A percentile compares a stretch with the other conserved stretches of the same genome.
Evolutionary conservation across 2,329 filamentous ascomycete species (phyloP).

Genomic region (Hypomyces perniciosus): DNA sequence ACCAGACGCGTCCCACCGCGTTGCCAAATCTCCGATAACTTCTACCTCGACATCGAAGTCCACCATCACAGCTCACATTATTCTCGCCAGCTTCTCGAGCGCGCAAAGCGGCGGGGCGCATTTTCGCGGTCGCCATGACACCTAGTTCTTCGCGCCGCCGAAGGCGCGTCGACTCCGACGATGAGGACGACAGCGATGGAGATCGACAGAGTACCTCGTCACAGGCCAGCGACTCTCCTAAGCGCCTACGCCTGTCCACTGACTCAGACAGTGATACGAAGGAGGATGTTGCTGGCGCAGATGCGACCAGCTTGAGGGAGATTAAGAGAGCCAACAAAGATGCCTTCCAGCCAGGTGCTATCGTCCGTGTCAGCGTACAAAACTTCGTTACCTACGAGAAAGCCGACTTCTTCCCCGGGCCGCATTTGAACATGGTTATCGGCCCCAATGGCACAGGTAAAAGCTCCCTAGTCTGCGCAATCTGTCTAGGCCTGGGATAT

Average conservation of each 20-base stretch:
- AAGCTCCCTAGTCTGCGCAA: slow-evolving; percentile 93
- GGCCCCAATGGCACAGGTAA: slow-evolving; percentile 98
- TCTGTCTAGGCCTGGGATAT: slow-evolving; percentile 88
- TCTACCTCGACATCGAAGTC: not conserved
- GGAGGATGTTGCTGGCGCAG: slow-evolving; percentile 11
- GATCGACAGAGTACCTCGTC: slow-evolving; percentile 19
- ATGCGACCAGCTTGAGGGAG: not conserved
- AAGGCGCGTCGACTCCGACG: slow-evolving; percentile 37
- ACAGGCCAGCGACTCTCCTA: slow-evolving; percentile 25
- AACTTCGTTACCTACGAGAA: slow-evolving; percentile 95
- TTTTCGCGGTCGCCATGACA: slow-evolving; percentile 21
- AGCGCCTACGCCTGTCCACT: slow-evolving; percentile 30
- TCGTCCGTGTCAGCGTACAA: slow-evolving; percentile 75
- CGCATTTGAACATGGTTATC: slow-evolving; percentile 96
- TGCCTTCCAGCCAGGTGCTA: slow-evolving; percentile 67
- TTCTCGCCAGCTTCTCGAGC: not conserved
- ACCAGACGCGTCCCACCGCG: slow-evolving; percentile 9
- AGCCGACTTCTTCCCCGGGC: slow-evolving; percentile 85
- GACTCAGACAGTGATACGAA: slow-evolving; percentile 17
- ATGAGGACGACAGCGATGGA: slow-evolving; percentile 19
- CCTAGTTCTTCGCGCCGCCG: slow-evolving; percentile 33
- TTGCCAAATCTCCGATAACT: not conserved
- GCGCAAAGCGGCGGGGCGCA: not conserved
- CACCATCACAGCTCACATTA: not conserved
- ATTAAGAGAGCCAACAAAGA: slow-evolving; percentile 19